Evolutionary conservation across 768 basidiomycete species (phyloP), one percentile per base, ranked within the genome.

Genomic region (Holtermannia corniformis): DNA sequence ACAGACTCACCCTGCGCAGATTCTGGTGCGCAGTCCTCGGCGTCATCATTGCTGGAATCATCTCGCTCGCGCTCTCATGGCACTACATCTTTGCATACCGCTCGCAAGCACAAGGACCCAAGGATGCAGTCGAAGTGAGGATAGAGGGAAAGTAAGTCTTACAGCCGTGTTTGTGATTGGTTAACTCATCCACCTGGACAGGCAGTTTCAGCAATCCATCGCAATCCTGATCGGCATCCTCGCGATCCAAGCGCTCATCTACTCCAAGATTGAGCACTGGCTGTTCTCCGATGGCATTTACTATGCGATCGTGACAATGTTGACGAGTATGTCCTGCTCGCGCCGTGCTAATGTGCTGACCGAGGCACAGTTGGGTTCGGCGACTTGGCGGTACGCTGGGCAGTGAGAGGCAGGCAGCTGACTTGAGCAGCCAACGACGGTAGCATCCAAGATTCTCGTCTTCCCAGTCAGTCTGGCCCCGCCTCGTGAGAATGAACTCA

Each of bases 251-350:
- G 60, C 68, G 3, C 54, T 72, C 24, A 67, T 68, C 16, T 71
- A 68, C 46, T 67, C 57, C 27, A 57, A 54, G 24, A 61, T 74
- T n/a, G 72, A 68, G 52, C 42, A 58, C 20, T 74, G 73, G 73
- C 28, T 51, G 0, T 74, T 69, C 47, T 60, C 65, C 23, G 67
- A 71, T 56, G 69, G 58, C 4, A 61, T 72, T 24, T 54, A 44
- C 26, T 41, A 14, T 26, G 53, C 52, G 22, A 44, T 58, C 12
- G 57, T 58, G 19, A 58, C 57, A 11, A 58, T 58, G 57, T 41
- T 58, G 51, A 37, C 49, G 24, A 55, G 49, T 44, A 40, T 19
- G 28, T 40, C 48, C 10, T 22, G 12, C 7, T 12, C 11, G 12
- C 22, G 11, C 7, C 7, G 32, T 37, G 32, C 10, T 7, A 37